Percentiles rank a stretch among this genome's conserved stretches.
Conservation (phyloP, 2,329 filamentous ascomycete species). For the Cytospora chrysosperma region DNA sequence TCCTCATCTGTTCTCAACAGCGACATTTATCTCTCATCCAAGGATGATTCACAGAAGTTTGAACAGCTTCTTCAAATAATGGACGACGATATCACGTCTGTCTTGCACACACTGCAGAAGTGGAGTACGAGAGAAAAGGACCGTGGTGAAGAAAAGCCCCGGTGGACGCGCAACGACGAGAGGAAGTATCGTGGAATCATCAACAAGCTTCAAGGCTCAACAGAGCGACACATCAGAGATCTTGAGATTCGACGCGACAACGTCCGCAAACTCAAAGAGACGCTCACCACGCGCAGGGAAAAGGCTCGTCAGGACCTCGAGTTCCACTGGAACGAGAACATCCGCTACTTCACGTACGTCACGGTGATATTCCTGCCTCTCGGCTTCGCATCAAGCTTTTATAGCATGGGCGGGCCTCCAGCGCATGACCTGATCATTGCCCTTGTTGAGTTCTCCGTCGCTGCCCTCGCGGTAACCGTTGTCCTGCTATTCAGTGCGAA, state of each 20-base stretch:
- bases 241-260: constrained; percentile 3
- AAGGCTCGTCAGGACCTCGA: constrained; percentile 23
- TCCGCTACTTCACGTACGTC: constrained; percentile 36
- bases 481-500: background rate
- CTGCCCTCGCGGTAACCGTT: constrained; percentile 8
- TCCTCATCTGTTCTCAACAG: background rate
- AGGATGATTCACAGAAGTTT: constrained; percentile 2
- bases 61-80: constrained; percentile 3
- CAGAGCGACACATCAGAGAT: constrained; percentile 4
- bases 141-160: constrained; percentile 30
- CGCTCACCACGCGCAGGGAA: background rate
- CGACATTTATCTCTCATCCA: background rate
- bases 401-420: constrained; percentile 34
- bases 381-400: constrained; percentile 33
- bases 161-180: constrained; percentile 36
- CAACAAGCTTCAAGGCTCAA: constrained; percentile 12
- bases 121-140: constrained; percentile 32
- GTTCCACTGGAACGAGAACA: constrained; percentile 29
- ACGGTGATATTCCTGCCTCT: constrained; percentile 37
- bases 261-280: constrained; percentile 1
- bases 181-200: constrained; percentile 30
- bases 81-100: constrained; percentile 10
- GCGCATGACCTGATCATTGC: constrained; percentile 19
- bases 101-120: constrained; percentile 1
- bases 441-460: constrained; percentile 23